Evolutionary conservation across 306 rosid genomes (phyloP).

Genomic region (Echinosophora koreensis): DNA sequence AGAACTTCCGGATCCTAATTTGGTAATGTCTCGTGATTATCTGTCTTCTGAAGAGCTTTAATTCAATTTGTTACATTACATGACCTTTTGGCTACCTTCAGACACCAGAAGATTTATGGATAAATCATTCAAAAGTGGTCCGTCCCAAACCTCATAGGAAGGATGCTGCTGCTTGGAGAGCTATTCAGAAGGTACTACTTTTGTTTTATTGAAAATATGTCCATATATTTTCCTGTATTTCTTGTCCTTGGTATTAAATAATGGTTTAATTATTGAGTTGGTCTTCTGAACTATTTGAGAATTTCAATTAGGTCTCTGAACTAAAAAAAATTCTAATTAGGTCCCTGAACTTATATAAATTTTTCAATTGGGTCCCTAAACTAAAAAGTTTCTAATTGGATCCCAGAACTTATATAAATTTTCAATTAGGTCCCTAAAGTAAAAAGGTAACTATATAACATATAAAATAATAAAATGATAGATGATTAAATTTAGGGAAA

Average conservation of each 20-base stretch:
- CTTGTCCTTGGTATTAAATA: neutral
- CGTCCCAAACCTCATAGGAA: slow-evolving; percentile 95
- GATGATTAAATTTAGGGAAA: too few relatives aligned
- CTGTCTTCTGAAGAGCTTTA: slow-evolving; percentile 30
- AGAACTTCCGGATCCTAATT: slow-evolving; percentile 95
- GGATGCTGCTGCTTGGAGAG: slow-evolving; percentile 75
- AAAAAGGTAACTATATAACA: too few relatives aligned
- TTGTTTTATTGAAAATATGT: neutral
- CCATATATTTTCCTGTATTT: neutral
- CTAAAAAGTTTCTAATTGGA: too few relatives aligned
- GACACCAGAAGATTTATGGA: slow-evolving; percentile 98
- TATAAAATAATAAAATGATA: too few relatives aligned
- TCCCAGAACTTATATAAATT: too few relatives aligned
- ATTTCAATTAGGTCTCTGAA: too few relatives aligned
- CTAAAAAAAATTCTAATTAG: too few relatives aligned
- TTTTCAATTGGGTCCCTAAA: too few relatives aligned
- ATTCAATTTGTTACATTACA: slow-evolving; percentile 35
- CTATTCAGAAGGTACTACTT: slow-evolving; percentile 75
- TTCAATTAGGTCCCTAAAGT: too few relatives aligned
- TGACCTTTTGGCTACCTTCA: slow-evolving; percentile 50
- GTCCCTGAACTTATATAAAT: too few relatives aligned
- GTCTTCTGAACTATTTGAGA: too few relatives aligned
- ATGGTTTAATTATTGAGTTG: too few relatives aligned
- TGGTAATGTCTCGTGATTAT: slow-evolving; percentile 57
- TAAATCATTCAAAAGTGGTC: slow-evolving; percentile 85